These are phyloP conservation scores for Plantago major DNA, from an alignment of 257 asterid species.

Conservation along the genomic window DNA sequence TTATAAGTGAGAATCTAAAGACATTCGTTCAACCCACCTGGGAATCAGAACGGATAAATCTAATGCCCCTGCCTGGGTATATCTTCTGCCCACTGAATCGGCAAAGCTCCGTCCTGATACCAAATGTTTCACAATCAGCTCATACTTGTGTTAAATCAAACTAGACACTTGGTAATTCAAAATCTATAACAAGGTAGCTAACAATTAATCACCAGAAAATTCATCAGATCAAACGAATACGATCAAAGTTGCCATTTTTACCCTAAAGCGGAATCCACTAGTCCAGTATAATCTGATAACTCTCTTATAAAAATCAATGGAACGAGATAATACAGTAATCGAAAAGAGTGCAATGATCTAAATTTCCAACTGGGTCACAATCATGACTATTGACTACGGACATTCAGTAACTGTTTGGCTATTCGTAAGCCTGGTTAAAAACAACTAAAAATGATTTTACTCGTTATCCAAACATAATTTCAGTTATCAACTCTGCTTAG, in stretches of 20 bases:
- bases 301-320: no score
- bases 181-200: not conserved
- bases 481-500: no score
- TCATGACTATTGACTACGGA: no score
- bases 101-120: conserved; percentile 72
- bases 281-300: not conserved
- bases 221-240: not conserved
- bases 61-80: conserved; percentile 76
- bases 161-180: not conserved
- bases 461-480: no score
- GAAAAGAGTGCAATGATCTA: no score
- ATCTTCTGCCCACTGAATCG: conserved; percentile 82
- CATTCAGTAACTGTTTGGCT: no score
- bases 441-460: no score
- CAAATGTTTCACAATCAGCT: not conserved
- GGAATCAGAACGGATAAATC: conserved; percentile 67
- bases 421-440: no score
- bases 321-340: no score
- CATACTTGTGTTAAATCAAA: not conserved
- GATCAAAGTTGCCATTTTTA: not conserved
- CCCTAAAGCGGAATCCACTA: not conserved
- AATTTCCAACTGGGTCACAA: no score
- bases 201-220: not conserved
- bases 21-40: conserved; percentile 35
- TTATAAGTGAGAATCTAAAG: no score